Evolutionary conservation across 1,139 yeast genomes (phyloP), one percentile per base, ranked within the genome.

Genomic region (Kazachstania sp.): DNA sequence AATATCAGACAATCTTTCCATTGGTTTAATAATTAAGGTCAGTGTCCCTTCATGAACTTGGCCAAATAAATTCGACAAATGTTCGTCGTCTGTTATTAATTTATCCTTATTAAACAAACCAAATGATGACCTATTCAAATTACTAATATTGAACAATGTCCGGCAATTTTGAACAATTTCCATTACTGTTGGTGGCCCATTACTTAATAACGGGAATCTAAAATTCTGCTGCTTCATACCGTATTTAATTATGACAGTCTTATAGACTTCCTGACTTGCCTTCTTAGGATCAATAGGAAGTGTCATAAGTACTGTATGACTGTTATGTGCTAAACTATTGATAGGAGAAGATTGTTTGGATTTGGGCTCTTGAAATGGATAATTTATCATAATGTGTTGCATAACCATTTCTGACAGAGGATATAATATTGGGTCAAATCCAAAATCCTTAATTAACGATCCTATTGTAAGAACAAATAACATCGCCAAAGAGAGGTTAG

Each of bases 401-500:
- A 81, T 83, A 53, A 84, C 75, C 6, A 84, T 71, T 53, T 83
- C 88, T 52, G 86, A 75, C 28, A 86, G 60, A 1, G 84, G 81
- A 50, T 73, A 71, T 53, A 83, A 65, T 18, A 82, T 72, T 1
- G 74, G 65, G 57, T 86, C 88, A 59, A 86, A 84, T 1, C 95
- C 95, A 67, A 83, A 86, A 63, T 85, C 95, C 56, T 79, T 81
- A 36, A 83, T 74, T 54, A 87, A 77, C 15, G 83, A 79, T 1
- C 95, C 95, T 23, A 86, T 58, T 20, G 83, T 61, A 28, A 82
- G 74, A 55, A 75, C 74, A 41, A 86, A 68, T 31, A 60, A 39
- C 12, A 2, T 18, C 35, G 58, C 29, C 44, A 57, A 34, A 16
- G 39, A 31, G 2, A 11, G 55, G 12, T 51, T 56, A 1, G 36